phyloP scores from a whole-genome alignment of 2,329 filamentous ascomycete species.

The Cercospora zeae-maydis region DNA sequence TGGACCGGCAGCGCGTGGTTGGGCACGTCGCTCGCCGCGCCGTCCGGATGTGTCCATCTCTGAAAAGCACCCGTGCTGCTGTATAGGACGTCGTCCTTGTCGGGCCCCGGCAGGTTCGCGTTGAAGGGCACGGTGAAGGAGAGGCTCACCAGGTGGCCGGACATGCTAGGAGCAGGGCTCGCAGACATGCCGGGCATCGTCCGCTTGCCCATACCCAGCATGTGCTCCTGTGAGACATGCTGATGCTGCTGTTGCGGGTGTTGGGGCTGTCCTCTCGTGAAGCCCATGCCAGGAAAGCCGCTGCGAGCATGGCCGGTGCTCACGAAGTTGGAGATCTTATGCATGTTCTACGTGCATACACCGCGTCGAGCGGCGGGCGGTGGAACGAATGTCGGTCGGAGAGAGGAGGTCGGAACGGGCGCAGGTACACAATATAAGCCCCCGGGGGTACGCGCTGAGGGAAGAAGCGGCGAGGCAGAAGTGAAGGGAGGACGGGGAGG shows the following conservation, averaged over 20 bases:
- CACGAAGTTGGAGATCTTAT: constrained; percentile 63
- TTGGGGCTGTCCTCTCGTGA: constrained; percentile 57
- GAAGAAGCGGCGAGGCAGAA: constrained; percentile 7
- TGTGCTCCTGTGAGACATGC: constrained; percentile 13
- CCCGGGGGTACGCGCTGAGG: neutral
- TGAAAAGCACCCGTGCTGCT: constrained; percentile 82
- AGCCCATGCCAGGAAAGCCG: constrained; percentile 60
- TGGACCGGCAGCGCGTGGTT: constrained; percentile 91
- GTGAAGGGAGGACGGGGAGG: constrained; percentile 14
- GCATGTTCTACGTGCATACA: constrained; percentile 47
- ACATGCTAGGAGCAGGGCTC: constrained; percentile 57
- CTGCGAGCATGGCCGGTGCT: constrained; percentile 59
- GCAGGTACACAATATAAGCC: constrained; percentile 7
- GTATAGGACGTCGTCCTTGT: constrained; percentile 91
- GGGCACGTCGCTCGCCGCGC: constrained; percentile 76
- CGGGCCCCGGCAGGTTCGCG: constrained; percentile 85
- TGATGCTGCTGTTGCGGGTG: constrained; percentile 38
- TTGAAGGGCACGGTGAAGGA: constrained; percentile 97
- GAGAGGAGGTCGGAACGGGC: constrained; percentile 2
- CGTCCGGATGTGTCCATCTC: constrained; percentile 89
- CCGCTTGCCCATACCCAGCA: constrained; percentile 48
- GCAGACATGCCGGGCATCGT: constrained; percentile 47
- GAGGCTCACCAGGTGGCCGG: constrained; percentile 79
- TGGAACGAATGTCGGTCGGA: constrained; percentile 12
- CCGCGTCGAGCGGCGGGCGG: constrained; percentile 17